These are phyloP conservation scores for Didymella glomerata DNA, from an alignment of 2,329 filamentous ascomycete genomes.

Conservation along the genomic window DNA sequence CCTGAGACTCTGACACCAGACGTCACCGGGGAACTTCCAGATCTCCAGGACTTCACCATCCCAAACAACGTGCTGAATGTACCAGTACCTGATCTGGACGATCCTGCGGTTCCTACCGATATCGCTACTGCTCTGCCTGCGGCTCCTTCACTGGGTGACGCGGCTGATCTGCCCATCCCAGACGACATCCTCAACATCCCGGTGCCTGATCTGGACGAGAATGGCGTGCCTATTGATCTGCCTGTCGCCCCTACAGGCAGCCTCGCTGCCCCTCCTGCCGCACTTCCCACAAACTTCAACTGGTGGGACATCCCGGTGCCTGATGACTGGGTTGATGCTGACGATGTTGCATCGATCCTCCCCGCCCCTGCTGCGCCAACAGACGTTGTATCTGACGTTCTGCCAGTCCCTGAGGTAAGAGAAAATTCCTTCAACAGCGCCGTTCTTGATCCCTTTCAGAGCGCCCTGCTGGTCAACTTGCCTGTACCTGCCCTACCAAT, in stretches of 20 bases:
- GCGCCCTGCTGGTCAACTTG: not conserved
- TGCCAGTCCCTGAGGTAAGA: not conserved
- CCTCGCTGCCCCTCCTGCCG: not conserved
- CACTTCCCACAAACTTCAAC: not conserved
- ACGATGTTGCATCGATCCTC: not conserved
- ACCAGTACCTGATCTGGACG: not conserved
- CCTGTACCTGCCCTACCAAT: conserved; percentile 2
- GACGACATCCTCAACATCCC: conserved; percentile 9
- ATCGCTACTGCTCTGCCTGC: conserved; percentile 3
- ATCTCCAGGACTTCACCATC: conserved; percentile 2
- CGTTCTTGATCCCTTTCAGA: not conserved
- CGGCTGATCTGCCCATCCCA: not conserved
- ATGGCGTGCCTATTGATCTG: conserved; percentile 1
- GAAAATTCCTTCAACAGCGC: not conserved
- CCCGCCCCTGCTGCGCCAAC: not conserved
- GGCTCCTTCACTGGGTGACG: not conserved
- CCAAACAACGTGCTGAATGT: conserved; percentile 1
- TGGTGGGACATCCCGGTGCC: conserved; percentile 4
- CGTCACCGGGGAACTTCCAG: conserved; percentile 6
- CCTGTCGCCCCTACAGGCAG: not conserved
- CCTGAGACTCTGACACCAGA: not conserved
- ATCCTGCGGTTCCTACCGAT: not conserved
- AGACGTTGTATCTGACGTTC: not conserved
- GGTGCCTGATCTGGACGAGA: conserved; percentile 10
- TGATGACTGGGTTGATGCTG: conserved; percentile 1